A percentile compares a stretch with the other conserved stretches of the same genome.
phyloP scores from a whole-genome alignment of 495 filamentous ascomycete genomes.

The Gamarada debralockiae region DNA sequence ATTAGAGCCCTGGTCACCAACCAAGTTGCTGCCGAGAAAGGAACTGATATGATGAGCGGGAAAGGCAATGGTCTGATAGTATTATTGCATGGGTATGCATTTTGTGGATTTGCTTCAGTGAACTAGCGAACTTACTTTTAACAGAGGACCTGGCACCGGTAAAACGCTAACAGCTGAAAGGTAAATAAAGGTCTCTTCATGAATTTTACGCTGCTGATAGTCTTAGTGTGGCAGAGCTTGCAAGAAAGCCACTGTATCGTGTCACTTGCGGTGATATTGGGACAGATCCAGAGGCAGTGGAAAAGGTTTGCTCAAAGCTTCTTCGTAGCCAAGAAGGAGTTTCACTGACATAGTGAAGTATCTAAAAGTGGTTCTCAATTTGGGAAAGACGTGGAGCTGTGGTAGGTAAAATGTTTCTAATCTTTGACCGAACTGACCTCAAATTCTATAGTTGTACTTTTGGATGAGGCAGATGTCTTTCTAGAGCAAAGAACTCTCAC shows the following conservation, averaged over 20 bases:
- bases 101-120: not conserved
- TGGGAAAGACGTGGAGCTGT: constrained; percentile 42
- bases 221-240: constrained; percentile 41
- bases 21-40: constrained; percentile 23
- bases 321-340: not conserved
- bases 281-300: constrained; percentile 36
- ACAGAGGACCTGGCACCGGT: constrained; percentile 38
- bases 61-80: constrained; percentile 50
- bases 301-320: not conserved
- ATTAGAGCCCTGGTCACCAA: constrained; percentile 41
- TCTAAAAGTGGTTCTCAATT: constrained; percentile 40
- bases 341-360: constrained; percentile 29
- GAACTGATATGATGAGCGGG: constrained; percentile 35
- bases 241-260: constrained; percentile 42
- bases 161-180: constrained; percentile 50
- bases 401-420: constrained; percentile 12
- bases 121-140: not conserved
- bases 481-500: too few species aligned
- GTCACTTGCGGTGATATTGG: constrained; percentile 52
- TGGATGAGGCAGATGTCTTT: too few species aligned
- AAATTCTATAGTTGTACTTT: too few species aligned
- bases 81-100: constrained; percentile 39
- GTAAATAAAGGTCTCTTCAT: not conserved
- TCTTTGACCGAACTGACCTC: too few species aligned
- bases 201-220: not conserved